A percentile compares a stretch with the other conserved stretches of the same genome.
phyloP scores from a whole-genome alignment of 352 stramenopile genomes.

The Phytophthora idaei region DNA sequence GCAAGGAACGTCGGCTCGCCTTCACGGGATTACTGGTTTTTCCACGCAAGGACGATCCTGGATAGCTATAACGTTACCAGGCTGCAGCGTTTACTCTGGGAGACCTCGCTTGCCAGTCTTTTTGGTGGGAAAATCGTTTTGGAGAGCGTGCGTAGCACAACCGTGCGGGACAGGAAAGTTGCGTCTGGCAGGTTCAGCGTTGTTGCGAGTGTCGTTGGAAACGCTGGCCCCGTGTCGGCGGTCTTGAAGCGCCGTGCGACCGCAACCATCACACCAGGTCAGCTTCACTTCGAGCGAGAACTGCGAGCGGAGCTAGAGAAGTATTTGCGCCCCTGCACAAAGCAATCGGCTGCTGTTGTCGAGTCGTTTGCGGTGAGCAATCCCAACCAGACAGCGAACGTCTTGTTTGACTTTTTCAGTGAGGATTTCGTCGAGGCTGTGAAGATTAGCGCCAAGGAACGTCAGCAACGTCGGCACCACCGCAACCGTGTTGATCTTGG shows the following conservation, averaged over 20 bases:
- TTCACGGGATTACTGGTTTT: constrained; percentile 78
- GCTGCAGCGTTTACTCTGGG: constrained; percentile 77
- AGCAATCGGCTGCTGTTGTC: constrained; percentile 40
- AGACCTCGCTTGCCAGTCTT: constrained; percentile 68
- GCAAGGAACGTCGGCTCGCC: constrained; percentile 54
- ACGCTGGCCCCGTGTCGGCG: constrained; percentile 22
- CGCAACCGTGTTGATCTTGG: constrained; percentile 77
- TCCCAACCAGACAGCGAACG: constrained; percentile 35
- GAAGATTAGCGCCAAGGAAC: constrained; percentile 65
- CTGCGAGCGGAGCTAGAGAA: constrained; percentile 49
- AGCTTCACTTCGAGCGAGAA: constrained; percentile 37
- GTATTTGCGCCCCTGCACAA: constrained; percentile 55
- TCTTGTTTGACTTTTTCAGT: constrained; percentile 72
- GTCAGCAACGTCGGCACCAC: constrained; percentile 53
- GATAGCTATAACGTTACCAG: constrained; percentile 69
- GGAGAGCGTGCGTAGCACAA: constrained; percentile 45
- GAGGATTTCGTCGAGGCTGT: constrained; percentile 66
- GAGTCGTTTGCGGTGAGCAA: constrained; percentile 41
- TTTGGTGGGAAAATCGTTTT: constrained; percentile 71
- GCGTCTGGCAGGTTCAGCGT: constrained; percentile 28
- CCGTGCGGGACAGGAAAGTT: constrained; percentile 19
- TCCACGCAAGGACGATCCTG: constrained; percentile 62
- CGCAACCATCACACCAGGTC: constrained; percentile 20
- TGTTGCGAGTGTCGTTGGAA: constrained; percentile 32
- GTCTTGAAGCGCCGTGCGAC: constrained; percentile 32